Conservation (phyloP, 164 flowering plant genomes). For the Magnolia kwangsiensis region DNA sequence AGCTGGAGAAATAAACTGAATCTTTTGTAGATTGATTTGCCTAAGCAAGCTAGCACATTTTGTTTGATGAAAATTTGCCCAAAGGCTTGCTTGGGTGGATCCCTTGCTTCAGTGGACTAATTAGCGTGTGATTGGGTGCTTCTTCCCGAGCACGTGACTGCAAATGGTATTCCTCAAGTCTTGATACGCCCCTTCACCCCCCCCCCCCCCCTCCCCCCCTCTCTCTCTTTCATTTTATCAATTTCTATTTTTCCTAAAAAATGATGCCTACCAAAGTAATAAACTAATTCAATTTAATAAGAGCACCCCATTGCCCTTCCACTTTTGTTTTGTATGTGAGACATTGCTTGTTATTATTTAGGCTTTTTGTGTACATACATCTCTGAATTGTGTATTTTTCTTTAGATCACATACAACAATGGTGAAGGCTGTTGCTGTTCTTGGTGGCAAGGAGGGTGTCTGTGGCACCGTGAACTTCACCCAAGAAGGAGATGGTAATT, state of each 20-base stretch:
- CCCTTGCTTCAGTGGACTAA: no score
- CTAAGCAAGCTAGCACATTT: no score
- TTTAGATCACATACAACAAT: conserved; percentile 66
- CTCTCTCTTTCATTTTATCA: no score
- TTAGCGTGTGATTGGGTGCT: no score
- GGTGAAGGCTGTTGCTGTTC: conserved; percentile 95
- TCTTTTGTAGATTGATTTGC: no score
- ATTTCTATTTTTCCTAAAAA: no score
- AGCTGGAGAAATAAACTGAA: neutral
- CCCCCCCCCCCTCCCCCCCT: no score
- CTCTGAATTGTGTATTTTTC: neutral
- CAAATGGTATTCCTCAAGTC: no score
- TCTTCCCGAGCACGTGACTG: no score
- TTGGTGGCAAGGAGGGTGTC: conserved; percentile 67
- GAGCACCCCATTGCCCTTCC: neutral
- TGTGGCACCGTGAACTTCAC: conserved; percentile 65
- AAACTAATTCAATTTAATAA: neutral
- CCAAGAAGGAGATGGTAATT: conserved; percentile 86
- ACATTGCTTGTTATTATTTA: neutral
- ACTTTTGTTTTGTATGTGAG: neutral
- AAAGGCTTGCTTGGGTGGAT: no score
- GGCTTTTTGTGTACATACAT: neutral
- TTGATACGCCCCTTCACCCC: no score
- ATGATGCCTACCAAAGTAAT: neutral
- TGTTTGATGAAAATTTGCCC: no score